Conservation (phyloP, 768 basidiomycete species). For the Rhodotorula toruloides region DNA sequence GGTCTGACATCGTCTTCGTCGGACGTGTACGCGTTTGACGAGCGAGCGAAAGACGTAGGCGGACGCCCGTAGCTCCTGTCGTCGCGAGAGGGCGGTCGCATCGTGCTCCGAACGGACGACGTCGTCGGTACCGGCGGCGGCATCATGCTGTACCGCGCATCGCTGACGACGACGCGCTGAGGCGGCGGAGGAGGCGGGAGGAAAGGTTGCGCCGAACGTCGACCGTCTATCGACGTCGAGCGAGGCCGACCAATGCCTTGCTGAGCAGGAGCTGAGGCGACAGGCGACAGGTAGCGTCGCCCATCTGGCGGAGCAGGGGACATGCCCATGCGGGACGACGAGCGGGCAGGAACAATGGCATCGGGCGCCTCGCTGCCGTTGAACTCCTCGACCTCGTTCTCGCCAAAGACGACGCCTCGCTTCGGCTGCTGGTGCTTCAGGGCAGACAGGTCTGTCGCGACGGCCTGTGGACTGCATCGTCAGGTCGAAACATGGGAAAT, state of each 20-base stretch:
- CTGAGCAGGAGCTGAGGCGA: background rate
- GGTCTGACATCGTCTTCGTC: background rate
- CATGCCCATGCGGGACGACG: background rate
- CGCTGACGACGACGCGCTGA: background rate
- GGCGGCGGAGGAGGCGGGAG: background rate
- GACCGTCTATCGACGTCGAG: constrained; percentile 1
- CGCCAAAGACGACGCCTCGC: constrained; percentile 17
- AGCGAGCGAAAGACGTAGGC: too few species aligned
- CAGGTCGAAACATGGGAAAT: too few species aligned
- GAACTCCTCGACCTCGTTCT: constrained; percentile 31
- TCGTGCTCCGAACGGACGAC: background rate
- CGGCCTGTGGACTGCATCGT: background rate
- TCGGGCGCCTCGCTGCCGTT: constrained; percentile 28
- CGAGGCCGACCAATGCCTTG: background rate
- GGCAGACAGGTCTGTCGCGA: constrained; percentile 24
- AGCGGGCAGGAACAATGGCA: constrained; percentile 10
- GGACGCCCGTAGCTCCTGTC: background rate
- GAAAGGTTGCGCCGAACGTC: background rate
- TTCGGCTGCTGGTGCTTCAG: background rate
- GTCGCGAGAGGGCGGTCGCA: background rate
- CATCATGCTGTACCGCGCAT: background rate
- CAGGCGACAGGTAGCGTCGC: background rate
- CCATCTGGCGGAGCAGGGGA: constrained; percentile 1
- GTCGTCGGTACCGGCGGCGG: background rate
- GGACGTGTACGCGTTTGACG: too few species aligned